Conservation (phyloP, 495 filamentous ascomycete genomes). For the Daldinia vernicosa region DNA sequence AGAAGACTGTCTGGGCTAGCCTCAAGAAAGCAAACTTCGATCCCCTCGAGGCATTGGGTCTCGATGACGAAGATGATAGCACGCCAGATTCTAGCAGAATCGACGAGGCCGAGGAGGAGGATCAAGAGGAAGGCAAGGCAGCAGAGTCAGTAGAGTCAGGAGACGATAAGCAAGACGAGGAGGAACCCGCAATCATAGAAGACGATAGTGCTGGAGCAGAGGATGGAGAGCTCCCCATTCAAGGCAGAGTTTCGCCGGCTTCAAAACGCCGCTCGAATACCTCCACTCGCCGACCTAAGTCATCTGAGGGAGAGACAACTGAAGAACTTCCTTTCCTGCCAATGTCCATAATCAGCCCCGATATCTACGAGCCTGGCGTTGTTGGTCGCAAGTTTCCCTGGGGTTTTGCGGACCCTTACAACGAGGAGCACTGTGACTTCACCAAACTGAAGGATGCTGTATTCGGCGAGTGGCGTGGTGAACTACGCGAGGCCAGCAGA, state of each 20-base stretch:
- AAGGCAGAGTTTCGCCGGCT: conserved; percentile 41
- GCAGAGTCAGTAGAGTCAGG: conserved; percentile 41
- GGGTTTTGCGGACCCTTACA: conserved; percentile 94
- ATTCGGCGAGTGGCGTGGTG: conserved; percentile 90
- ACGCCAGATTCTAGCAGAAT: conserved; percentile 62
- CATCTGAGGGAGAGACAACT: conserved; percentile 46
- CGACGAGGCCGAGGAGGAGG: conserved; percentile 68
- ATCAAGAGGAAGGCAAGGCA: conserved; percentile 50
- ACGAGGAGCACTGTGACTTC: conserved; percentile 93
- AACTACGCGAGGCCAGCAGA: conserved; percentile 89
- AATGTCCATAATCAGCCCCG: conserved; percentile 92
- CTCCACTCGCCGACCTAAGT: conserved; percentile 57
- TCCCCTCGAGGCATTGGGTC: conserved; percentile 82
- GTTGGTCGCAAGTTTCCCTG: conserved; percentile 90
- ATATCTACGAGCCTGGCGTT: conserved; percentile 81
- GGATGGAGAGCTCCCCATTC: conserved; percentile 48
- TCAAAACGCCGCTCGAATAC: conserved; percentile 59
- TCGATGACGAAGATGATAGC: conserved; percentile 77
- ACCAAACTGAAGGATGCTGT: conserved; percentile 88
- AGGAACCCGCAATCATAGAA: conserved; percentile 37
- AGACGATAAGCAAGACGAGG: conserved; percentile 19
- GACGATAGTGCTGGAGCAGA: conserved; percentile 46
- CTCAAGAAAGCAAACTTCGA: conserved; percentile 87
- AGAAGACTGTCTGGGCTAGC: conserved; percentile 87
- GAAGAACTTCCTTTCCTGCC: conserved; percentile 72